Conservation (phyloP, 2,329 filamentous ascomycete species). For the Bisporella sp. region DNA sequence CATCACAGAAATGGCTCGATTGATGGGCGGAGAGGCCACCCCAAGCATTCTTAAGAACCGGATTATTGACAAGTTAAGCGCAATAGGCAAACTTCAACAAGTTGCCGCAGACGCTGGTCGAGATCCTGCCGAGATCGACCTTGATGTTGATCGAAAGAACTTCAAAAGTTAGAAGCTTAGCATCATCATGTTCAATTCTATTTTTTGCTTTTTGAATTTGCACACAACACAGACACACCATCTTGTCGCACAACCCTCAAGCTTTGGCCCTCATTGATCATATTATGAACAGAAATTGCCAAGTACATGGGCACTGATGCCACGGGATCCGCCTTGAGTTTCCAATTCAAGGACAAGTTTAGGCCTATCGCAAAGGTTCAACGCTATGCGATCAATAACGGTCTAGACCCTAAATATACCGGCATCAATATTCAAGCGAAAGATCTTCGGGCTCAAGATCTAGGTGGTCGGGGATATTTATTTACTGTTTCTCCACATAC, state of each 20-base stretch:
- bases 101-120: slow-evolving; percentile 35
- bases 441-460: no score
- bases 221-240: neutral
- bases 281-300: neutral
- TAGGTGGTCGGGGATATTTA: no score
- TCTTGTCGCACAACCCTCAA: no score
- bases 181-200: neutral
- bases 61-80: slow-evolving; percentile 46
- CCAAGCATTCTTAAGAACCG: neutral
- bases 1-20: slow-evolving; percentile 2
- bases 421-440: slow-evolving; percentile 3
- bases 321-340: neutral
- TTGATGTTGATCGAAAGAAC: slow-evolving; percentile 1
- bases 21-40: slow-evolving; percentile 1
- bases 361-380: neutral
- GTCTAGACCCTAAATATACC: slow-evolving; percentile 5
- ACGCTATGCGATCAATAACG: neutral
- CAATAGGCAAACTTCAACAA: slow-evolving; percentile 41
- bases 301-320: neutral
- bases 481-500: no score
- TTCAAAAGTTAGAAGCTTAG: neutral
- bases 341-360: neutral
- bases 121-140: slow-evolving; percentile 29
- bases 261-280: no score
- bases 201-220: neutral